Base-by-base conservation (phyloP, 371 early-diverging fungal genomes). In the Lichtheimia ornata region DNA sequence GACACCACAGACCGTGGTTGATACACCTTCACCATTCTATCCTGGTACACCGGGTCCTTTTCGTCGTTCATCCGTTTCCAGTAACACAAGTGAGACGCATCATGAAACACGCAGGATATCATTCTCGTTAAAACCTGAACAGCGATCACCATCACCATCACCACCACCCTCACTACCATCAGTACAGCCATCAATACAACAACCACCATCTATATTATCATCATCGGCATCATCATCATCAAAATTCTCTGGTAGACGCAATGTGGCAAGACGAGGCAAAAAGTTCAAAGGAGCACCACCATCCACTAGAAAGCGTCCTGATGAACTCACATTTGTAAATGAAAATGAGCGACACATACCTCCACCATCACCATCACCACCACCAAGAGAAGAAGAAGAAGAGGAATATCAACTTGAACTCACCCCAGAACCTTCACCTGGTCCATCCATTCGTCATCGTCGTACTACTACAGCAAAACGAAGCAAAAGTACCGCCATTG, bases 1-100 rank as follows among this genome's bases (percentile, higher is more conserved):
- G 18, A 18, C 47, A 18, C 22, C 47, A 22, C 47, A n/a, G 9
- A 17, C 47, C 1, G 5, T 47, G 12, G 22, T 47, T 47, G 47
- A 47, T 9, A 47, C 47, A 22, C 47, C 47, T n/a, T 47, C 47
- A n/a, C 47, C 47, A 47, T 47, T 47, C 47, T 18, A 18, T n/a
- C 35, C 35, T 2, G 9, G 35, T 35, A 35, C 35, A 35, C 35
- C 35, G 1, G 11, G 11, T 35, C 35, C 35, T 35, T 9, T 35
- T 35, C 35, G 35, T 35, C 35, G 35, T 35, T 35, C 35, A 35
- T 35, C 35, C 11, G 9, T 11, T 35, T 35, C 35, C n/a, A 47
- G 18, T n/a, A 22, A 47, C 47, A 47, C 47, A 0, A 22, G 22
- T 22, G 47, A 47, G 9, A 17, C 11, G 2, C 11, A 22, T 47